Evolutionary conservation across 805 yeast species (phyloP), one percentile per base, ranked within the genome.

Genomic region (Barnettozyma californica): DNA sequence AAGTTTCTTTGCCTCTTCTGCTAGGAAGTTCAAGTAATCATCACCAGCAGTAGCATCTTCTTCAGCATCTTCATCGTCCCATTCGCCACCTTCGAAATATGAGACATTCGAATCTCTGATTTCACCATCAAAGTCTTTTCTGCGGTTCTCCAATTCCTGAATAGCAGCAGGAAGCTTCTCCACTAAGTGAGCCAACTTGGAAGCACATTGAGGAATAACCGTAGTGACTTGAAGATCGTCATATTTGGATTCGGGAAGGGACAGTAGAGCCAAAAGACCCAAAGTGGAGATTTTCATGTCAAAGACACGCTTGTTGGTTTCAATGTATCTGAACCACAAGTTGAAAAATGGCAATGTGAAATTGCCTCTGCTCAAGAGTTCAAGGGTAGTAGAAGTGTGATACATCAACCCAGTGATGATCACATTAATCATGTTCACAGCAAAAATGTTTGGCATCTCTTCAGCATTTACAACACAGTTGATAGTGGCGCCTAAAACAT

Each of bases 271-370:
- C 49, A 91, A 65, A 20, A 85, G 61, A 0, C 94, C 95, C 54
- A 92, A 66, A 2, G 80, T 69, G 1, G 87, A 80, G 39, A 92
- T 66, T 65, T 90, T 91, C 63, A 88, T 73, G 66, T 92, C 98
- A 59, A 77, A 87, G 2, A 88, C 95, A 51, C 95, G 71, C 20
- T 75, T 74, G 56, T 84, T 74, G 25, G 70, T 67, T 5, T 81
- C 76, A 36, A 81, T 68, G 9, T 73, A 57, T 19, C 74, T 70
- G 58, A 85, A 75, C 95, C 95, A 88, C 44, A 70, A 57, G 21
- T 69, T 67, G 58, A 91, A 78, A 57, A 87, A 78, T 13, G 67
- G 57, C 33, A 74, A 73, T 5, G 81, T 61, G 42, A 72, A 69
- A 16, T 72, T 66, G 14, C 64, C 60, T 43, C 74, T 70, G 50